Conservation (phyloP, 1,284 basidiomycete species). For the Malassezia arunalokei region DNA sequence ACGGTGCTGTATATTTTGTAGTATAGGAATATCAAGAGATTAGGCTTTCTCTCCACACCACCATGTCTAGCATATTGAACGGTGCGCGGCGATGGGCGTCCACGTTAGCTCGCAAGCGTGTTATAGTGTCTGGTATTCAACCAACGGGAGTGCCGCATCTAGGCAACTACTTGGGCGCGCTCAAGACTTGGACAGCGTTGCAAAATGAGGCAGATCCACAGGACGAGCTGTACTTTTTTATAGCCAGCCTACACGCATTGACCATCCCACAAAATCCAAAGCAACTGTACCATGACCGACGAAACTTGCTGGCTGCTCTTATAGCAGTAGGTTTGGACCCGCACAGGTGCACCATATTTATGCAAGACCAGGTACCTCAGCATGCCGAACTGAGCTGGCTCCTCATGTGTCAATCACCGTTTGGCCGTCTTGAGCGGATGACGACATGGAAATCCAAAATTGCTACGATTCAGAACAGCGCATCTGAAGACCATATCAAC, state of each 20-base stretch:
- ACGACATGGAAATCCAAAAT: constrained; percentile 89
- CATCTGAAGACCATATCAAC: constrained; percentile 62
- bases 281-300: constrained; percentile 45
- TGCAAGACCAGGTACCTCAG: constrained; percentile 75
- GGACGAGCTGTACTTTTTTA: constrained; percentile 58
- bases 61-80: neutral
- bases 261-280: constrained; percentile 47
- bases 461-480: constrained; percentile 58
- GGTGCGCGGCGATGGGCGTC: neutral
- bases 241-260: constrained; percentile 56
- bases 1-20: neutral
- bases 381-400: constrained; percentile 88
- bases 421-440: constrained; percentile 75
- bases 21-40: neutral
- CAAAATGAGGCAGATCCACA: constrained; percentile 55
- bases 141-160: constrained; percentile 76
- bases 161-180: constrained; percentile 82
- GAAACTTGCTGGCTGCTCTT: constrained; percentile 69
- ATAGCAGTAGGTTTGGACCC: constrained; percentile 77
- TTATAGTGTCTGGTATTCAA: constrained; percentile 68
- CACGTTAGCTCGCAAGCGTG: neutral
- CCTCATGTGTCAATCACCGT: constrained; percentile 67
- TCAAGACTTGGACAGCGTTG: constrained; percentile 73
- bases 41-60: neutral
- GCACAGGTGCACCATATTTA: constrained; percentile 62